Evolutionary conservation across 2,329 filamentous ascomycete species (phyloP).

Genomic region (Aureobasidium sp.): DNA sequence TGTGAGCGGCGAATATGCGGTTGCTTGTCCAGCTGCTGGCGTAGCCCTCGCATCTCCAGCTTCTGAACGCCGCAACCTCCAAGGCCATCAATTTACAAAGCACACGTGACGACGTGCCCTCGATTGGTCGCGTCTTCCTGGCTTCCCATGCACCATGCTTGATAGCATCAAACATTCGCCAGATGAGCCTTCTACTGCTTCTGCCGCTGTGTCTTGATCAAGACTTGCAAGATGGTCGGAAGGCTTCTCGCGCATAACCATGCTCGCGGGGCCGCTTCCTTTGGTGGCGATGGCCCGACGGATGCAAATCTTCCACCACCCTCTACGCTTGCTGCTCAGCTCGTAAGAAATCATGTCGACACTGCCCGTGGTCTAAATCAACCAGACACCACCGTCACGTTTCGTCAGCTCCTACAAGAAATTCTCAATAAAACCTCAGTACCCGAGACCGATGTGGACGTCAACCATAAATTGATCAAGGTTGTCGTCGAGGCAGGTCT

Average conservation of each 20-base stretch:
- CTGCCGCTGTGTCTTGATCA: not conserved
- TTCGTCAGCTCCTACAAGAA: conserved; percentile 64
- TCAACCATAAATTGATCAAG: conserved; percentile 79
- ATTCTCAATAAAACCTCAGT: conserved; percentile 41
- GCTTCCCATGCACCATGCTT: not conserved
- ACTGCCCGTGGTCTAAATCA: conserved; percentile 23
- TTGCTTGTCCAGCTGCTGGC: not conserved
- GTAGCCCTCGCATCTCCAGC: not conserved
- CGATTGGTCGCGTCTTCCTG: conserved; percentile 4
- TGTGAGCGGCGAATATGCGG: not conserved
- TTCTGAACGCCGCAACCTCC: not conserved
- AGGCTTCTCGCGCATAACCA: conserved; percentile 5
- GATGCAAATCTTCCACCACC: conserved; percentile 40
- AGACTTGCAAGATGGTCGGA: conserved; percentile 15
- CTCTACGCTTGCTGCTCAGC: conserved; percentile 79
- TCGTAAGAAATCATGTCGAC: conserved; percentile 66
- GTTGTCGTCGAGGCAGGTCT: conserved; percentile 74
- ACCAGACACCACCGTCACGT: conserved; percentile 43
- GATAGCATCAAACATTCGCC: not conserved
- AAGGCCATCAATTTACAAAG: not conserved
- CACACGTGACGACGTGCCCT: conserved; percentile 3
- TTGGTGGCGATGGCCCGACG: conserved; percentile 15
- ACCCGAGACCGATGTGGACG: conserved; percentile 57
- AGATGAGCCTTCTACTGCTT: not conserved
- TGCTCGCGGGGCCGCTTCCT: conserved; percentile 20